Conservation (phyloP, 1,139 yeast species). For the Pichia inconspicua region DNA sequence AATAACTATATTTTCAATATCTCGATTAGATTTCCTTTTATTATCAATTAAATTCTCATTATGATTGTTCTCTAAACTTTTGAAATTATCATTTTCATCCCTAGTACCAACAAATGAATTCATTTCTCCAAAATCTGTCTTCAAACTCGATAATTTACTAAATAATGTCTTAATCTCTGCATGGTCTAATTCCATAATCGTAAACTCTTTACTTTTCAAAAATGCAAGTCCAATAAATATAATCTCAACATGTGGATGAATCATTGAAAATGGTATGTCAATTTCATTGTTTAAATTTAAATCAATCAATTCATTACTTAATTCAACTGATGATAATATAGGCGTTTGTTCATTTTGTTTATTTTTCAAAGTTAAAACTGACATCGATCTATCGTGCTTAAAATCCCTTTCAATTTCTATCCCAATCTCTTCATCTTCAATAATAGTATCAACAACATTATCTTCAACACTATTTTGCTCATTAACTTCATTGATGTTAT, state of each 20-base stretch:
- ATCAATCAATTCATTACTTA: conserved; percentile 1
- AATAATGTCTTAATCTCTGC: conserved; percentile 79
- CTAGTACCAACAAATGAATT: conserved; percentile 23
- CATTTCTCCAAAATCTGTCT: conserved; percentile 25
- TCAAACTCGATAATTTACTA: conserved; percentile 39
- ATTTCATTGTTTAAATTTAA: neutral
- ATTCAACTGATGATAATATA: conserved; percentile 17
- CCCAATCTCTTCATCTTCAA: conserved; percentile 3
- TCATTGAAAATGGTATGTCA: conserved; percentile 51
- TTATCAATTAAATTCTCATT: conserved; percentile 2
- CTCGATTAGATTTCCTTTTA: conserved; percentile 28
- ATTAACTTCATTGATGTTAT: conserved; percentile 11
- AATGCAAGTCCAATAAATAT: conserved; percentile 72
- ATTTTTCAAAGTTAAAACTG: conserved; percentile 22
- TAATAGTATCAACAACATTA: conserved; percentile 9
- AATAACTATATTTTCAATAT: conserved; percentile 59
- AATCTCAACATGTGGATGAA: conserved; percentile 75
- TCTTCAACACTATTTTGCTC: conserved; percentile 1
- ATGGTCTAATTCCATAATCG: conserved; percentile 79
- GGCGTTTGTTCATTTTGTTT: conserved; percentile 23
- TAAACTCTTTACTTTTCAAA: conserved; percentile 69
- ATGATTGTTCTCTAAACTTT: neutral
- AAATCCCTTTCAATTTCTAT: conserved; percentile 1
- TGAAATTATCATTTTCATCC: conserved; percentile 9
- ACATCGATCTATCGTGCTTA: conserved; percentile 22